phyloP scores from a whole-genome alignment of 2,329 filamentous ascomycete species.

The Coleophoma crateriformis region DNA sequence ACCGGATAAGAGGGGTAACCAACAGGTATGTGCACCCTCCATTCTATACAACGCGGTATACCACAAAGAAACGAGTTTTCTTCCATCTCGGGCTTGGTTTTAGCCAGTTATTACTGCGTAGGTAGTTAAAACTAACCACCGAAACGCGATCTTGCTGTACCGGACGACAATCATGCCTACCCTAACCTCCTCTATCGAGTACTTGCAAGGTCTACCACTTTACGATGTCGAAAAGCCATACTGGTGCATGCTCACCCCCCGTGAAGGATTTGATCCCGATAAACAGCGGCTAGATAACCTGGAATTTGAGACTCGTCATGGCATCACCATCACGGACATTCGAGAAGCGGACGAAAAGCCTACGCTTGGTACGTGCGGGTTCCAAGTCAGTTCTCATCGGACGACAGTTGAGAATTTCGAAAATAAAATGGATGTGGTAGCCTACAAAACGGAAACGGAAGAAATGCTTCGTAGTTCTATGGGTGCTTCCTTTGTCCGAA shows the following conservation, averaged over 20 bases:
- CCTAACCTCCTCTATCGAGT: conserved; percentile 2
- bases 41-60: no score
- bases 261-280: conserved; percentile 15
- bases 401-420: conserved; percentile 5
- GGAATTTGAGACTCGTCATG: conserved; percentile 7
- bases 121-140: no score
- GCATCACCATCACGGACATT: conserved; percentile 9
- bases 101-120: no score
- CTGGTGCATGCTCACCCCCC: conserved; percentile 8
- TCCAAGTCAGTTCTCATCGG: conserved; percentile 8
- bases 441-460: conserved; percentile 10
- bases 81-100: no score
- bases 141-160: no score
- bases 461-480: conserved; percentile 5
- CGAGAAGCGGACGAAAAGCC: not conserved
- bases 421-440: conserved; percentile 1
- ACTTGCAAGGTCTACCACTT: conserved; percentile 9
- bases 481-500: conserved; percentile 8
- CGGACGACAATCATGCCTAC: no score
- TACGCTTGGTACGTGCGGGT: conserved; percentile 5
- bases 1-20: no score
- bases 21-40: no score
- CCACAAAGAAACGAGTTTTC: no score
- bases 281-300: conserved; percentile 9
- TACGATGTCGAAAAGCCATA: conserved; percentile 14